These are phyloP conservation scores for Xylariaceae sp. DNA, from an alignment of 2,329 filamentous ascomycete species.

Conservation along the genomic window DNA sequence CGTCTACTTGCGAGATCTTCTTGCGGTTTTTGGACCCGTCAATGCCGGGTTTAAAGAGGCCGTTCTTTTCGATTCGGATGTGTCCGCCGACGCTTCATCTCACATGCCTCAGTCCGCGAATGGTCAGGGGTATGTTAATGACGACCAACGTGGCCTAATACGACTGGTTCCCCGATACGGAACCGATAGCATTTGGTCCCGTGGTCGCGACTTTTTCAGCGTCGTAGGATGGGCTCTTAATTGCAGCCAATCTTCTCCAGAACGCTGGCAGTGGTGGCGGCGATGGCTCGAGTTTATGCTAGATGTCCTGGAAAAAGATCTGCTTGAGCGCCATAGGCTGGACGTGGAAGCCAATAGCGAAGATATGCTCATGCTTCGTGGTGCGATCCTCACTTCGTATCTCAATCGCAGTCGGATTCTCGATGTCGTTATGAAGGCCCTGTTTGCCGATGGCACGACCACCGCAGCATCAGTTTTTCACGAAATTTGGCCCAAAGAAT, in stretches of 20 bases:
- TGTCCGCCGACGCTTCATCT: conserved; percentile 34
- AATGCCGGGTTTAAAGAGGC: conserved; percentile 65
- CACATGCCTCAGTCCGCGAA: conserved; percentile 43
- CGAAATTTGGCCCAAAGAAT: conserved; percentile 65
- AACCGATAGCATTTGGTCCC: conserved; percentile 63
- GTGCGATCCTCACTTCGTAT: conserved; percentile 59
- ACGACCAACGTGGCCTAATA: conserved; percentile 45
- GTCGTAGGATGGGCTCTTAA: conserved; percentile 90
- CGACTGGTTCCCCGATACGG: conserved; percentile 56
- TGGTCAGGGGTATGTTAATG: conserved; percentile 45
- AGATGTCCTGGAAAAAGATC: conserved; percentile 69
- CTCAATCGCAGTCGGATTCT: conserved; percentile 44
- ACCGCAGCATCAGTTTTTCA: conserved; percentile 50
- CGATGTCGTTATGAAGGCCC: conserved; percentile 49
- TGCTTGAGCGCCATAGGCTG: conserved; percentile 50
- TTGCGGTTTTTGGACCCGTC: conserved; percentile 61
- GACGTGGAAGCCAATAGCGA: conserved; percentile 37
- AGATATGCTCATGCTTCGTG: conserved; percentile 36
- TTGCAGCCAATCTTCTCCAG: conserved; percentile 67
- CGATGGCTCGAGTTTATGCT: conserved; percentile 76
- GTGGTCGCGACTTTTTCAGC: conserved; percentile 84
- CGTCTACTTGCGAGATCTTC: conserved; percentile 63
- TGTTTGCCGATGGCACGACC: conserved; percentile 61
- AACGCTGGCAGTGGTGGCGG: conserved; percentile 77
- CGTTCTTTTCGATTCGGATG: conserved; percentile 56